These are phyloP conservation scores for Cenchrus fungigraminus DNA, from an alignment of 176 grass and related monocot species.

Conservation along the genomic window DNA sequence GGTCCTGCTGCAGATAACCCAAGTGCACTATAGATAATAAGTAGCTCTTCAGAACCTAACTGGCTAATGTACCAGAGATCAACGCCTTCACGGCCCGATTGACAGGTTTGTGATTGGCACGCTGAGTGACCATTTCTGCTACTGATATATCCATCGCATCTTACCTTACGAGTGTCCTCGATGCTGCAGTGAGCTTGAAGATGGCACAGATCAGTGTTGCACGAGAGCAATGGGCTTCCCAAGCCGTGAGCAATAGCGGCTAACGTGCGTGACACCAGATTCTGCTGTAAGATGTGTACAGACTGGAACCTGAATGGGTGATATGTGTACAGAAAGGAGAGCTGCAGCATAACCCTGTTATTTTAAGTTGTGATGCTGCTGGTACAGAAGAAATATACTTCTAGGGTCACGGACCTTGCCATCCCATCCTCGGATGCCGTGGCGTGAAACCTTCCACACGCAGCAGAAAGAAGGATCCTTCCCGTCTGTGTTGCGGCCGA, in stretches of 20 bases:
- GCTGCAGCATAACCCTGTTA: slow-evolving; percentile 7
- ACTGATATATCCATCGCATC: slow-evolving; percentile 14
- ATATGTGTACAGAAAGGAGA: slow-evolving; percentile 5
- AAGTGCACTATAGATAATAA: slow-evolving; percentile 30
- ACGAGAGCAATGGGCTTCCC: slow-evolving; percentile 65
- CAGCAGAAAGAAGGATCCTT: not conserved
- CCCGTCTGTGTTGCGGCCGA: not conserved
- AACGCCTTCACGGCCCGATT: not conserved
- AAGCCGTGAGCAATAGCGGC: slow-evolving; percentile 39
- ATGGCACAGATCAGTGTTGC: slow-evolving; percentile 74
- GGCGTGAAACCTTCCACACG: slow-evolving; percentile 28
- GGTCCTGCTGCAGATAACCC: slow-evolving; percentile 66
- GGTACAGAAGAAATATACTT: slow-evolving; percentile 24
- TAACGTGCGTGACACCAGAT: not conserved
- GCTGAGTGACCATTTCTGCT: not conserved
- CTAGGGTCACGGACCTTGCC: slow-evolving; percentile 14
- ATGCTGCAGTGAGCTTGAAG: slow-evolving; percentile 68
- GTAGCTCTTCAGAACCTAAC: slow-evolving; percentile 8
- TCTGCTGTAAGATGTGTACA: not conserved
- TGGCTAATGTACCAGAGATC: slow-evolving; percentile 21
- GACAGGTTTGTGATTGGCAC: slow-evolving; percentile 18
- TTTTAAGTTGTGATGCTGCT: not conserved
- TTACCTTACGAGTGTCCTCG: slow-evolving; percentile 6
- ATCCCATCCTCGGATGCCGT: not conserved
- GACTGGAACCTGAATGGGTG: slow-evolving; percentile 11